A percentile compares a stretch with the other conserved stretches of the same genome.
phyloP scores from a whole-genome alignment of 768 basidiomycete genomes.

The Steccherinum ochraceum region DNA sequence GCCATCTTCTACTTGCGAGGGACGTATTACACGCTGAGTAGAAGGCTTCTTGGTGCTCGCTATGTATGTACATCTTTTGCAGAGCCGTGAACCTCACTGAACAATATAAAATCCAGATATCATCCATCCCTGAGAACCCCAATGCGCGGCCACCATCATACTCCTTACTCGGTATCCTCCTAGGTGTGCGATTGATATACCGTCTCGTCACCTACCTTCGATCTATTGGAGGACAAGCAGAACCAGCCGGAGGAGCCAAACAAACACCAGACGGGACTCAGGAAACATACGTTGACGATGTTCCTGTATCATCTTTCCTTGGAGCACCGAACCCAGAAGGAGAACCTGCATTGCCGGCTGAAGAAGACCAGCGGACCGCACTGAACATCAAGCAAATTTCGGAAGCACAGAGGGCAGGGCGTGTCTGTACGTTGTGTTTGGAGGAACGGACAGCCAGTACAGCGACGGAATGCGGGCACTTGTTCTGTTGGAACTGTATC shows the following conservation, averaged over 20 bases:
- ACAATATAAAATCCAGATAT: slow-evolving; percentile 42
- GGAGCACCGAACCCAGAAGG: slow-evolving; percentile 44
- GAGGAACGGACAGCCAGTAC: slow-evolving; percentile 80
- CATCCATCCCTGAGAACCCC: slow-evolving; percentile 64
- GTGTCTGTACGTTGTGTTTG: slow-evolving; percentile 78
- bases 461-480: slow-evolving; percentile 83
- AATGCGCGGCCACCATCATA: slow-evolving; percentile 77
- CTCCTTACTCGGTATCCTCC: slow-evolving; percentile 74
- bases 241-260: slow-evolving; percentile 31
- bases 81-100: not conserved
- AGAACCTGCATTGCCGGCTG: slow-evolving; percentile 49
- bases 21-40: slow-evolving; percentile 68
- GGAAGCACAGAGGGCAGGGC: slow-evolving; percentile 41
- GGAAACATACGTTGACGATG: slow-evolving; percentile 51
- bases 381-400: slow-evolving; percentile 56
- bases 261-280: slow-evolving; percentile 25
- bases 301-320: slow-evolving; percentile 52
- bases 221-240: slow-evolving; percentile 16
- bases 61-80: slow-evolving; percentile 41
- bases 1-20: slow-evolving; percentile 78
- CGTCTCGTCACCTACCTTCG: slow-evolving; percentile 47
- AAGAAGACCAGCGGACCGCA: slow-evolving; percentile 65
- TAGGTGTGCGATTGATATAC: slow-evolving; percentile 57
- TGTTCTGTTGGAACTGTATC: slow-evolving; percentile 89
- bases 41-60: slow-evolving; percentile 59